Conservation (phyloP, 805 yeast species). For the Suhomyces xylopsoci region DNA sequence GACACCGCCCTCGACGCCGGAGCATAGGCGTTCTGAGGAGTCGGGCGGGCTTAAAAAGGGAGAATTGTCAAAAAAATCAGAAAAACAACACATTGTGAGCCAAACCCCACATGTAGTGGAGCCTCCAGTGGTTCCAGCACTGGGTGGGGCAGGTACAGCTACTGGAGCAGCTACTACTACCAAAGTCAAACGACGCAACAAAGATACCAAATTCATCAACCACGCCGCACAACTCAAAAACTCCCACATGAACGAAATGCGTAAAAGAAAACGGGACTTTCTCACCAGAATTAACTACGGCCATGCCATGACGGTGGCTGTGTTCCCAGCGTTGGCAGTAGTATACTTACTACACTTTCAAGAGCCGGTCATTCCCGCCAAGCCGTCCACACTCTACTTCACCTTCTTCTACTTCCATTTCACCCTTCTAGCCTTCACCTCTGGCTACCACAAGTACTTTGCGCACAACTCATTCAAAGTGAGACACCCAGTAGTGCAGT, state of each 20-base stretch:
- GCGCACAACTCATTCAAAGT: slow-evolving; percentile 39
- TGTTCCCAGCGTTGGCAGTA: slow-evolving; percentile 31
- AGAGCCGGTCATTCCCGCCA: slow-evolving; percentile 24
- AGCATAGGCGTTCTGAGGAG: not conserved
- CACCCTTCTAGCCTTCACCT: slow-evolving; percentile 39
- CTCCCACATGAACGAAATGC: slow-evolving; percentile 32
- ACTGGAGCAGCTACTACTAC: not conserved
- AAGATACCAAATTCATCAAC: slow-evolving; percentile 3
- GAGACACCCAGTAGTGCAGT: slow-evolving; percentile 33
- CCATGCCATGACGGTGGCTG: slow-evolving; percentile 29
- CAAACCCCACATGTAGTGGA: no score
- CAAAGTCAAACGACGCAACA: slow-evolving; percentile 23
- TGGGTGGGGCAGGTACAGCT: no score
- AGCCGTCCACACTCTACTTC: slow-evolving; percentile 28
- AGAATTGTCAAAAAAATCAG: not conserved
- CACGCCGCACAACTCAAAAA: slow-evolving; percentile 26
- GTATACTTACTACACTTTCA: slow-evolving; percentile 19
- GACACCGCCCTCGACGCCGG: not conserved
- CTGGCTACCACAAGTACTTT: slow-evolving; percentile 43
- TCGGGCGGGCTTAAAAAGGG: not conserved
- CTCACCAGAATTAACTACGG: slow-evolving; percentile 36
- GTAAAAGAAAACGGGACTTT: slow-evolving; percentile 34
- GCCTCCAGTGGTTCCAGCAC: no score
- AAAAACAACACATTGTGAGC: no score
- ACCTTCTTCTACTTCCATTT: slow-evolving; percentile 31